Conservation (phyloP, 2,329 filamentous ascomycete genomes). For the Aspergillus sp. region DNA sequence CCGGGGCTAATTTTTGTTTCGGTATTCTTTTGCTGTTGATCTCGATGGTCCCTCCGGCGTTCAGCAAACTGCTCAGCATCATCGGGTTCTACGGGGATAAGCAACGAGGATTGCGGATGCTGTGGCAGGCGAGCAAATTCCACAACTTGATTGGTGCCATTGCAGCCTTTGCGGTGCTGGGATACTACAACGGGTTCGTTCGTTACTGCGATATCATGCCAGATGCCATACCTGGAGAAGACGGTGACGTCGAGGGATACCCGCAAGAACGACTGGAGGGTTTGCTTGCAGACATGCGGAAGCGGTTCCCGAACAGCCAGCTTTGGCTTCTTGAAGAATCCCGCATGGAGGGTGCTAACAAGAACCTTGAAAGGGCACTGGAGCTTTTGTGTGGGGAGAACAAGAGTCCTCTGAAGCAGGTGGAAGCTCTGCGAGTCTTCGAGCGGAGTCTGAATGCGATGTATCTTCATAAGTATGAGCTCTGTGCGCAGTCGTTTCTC, state of each 20-base stretch:
- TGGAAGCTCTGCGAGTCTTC: slow-evolving; percentile 77
- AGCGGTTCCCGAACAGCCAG: slow-evolving; percentile 70
- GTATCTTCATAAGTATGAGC: slow-evolving; percentile 69
- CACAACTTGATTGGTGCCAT: slow-evolving; percentile 89
- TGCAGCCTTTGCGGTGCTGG: slow-evolving; percentile 70
- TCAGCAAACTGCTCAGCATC: slow-evolving; percentile 76
- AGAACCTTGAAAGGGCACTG: slow-evolving; percentile 61
- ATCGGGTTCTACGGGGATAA: slow-evolving; percentile 89
- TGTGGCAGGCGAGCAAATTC: slow-evolving; percentile 85
- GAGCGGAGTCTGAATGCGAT: slow-evolving; percentile 73
- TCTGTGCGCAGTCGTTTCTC: slow-evolving; percentile 68
- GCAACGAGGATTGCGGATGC: slow-evolving; percentile 70
- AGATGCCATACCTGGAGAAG: slow-evolving; percentile 32
- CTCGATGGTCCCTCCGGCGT: slow-evolving; percentile 87
- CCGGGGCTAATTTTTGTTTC: slow-evolving; percentile 81
- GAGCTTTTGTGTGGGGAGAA: slow-evolving; percentile 54
- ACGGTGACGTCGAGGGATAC: slow-evolving; percentile 60
- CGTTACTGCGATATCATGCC: slow-evolving; percentile 84
- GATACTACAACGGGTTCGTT: slow-evolving; percentile 81
- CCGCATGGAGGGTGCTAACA: slow-evolving; percentile 62
- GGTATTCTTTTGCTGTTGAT: slow-evolving; percentile 78
- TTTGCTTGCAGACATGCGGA: slow-evolving; percentile 67
- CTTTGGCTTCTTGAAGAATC: slow-evolving; percentile 89
- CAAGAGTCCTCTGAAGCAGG: slow-evolving; percentile 74
- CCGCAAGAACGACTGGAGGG: slow-evolving; percentile 61